Conservation (phyloP, 2,329 filamentous ascomycete genomes). For the Fusarium chlamydosporum region DNA sequence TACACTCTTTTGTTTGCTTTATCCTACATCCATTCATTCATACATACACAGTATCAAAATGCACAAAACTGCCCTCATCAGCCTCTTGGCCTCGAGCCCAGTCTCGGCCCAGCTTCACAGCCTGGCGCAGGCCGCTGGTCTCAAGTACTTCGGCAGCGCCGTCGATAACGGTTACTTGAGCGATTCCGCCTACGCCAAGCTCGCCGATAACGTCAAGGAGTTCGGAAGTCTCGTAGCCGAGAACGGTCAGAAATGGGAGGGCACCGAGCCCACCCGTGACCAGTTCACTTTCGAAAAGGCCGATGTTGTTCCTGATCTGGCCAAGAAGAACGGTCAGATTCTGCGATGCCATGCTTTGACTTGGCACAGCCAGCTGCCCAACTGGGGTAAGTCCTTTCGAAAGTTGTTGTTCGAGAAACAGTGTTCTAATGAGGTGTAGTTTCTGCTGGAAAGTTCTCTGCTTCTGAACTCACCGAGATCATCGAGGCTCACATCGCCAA, state of each 20-base stretch:
- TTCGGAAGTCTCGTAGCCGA: conserved; percentile 78
- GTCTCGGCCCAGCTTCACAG: conserved; percentile 61
- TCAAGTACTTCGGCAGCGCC: conserved; percentile 75
- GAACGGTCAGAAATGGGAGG: conserved; percentile 75
- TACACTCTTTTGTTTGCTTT: conserved; percentile 24
- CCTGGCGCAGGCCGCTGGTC: conserved; percentile 68
- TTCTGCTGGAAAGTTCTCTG: conserved; percentile 65
- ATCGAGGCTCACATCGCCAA: conserved; percentile 70
- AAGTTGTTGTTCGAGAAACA: fast-evolving
- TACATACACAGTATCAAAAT: conserved; percentile 30
- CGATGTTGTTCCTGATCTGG: conserved; percentile 66
- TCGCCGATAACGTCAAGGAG: conserved; percentile 68
- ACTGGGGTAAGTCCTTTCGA: conserved; percentile 43
- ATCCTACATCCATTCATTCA: conserved; percentile 28
- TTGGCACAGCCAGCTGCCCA: conserved; percentile 60
- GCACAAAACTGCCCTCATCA: conserved; percentile 45
- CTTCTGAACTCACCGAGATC: conserved; percentile 67
- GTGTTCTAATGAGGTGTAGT: conserved; percentile 28
- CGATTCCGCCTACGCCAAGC: conserved; percentile 68
- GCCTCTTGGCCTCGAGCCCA: conserved; percentile 47
- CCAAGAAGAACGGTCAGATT: conserved; percentile 63
- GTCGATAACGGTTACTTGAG: conserved; percentile 70
- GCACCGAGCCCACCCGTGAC: conserved; percentile 65
- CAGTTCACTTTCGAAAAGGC: conserved; percentile 71
- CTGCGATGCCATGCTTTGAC: conserved; percentile 74